phyloP scores from a whole-genome alignment of 2,329 filamentous ascomycete species.

The Penicillium sp. region DNA sequence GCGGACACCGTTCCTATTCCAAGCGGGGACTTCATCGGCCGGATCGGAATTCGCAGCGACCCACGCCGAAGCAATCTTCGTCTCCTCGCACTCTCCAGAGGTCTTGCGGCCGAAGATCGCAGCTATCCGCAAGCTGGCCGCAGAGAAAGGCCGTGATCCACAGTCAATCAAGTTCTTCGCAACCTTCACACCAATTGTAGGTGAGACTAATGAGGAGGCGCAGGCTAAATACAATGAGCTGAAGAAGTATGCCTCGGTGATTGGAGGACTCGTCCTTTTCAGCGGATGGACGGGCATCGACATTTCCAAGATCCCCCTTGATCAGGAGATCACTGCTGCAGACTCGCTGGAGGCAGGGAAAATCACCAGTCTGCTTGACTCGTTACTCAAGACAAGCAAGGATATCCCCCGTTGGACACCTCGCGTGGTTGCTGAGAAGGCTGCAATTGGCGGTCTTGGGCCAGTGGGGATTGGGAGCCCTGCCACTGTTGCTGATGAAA shows the following conservation, averaged over 20 bases:
- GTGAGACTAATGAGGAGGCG: constrained; percentile 52
- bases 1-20: constrained; percentile 56
- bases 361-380: constrained; percentile 49
- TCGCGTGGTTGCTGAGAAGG: constrained; percentile 45
- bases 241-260: constrained; percentile 51
- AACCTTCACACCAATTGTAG: constrained; percentile 51
- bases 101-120: constrained; percentile 51
- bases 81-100: constrained; percentile 52
- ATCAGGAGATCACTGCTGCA: constrained; percentile 54
- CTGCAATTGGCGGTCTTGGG: constrained; percentile 49
- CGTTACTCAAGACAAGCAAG: constrained; percentile 50
- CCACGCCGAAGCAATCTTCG: constrained; percentile 60
- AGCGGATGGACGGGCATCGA: constrained; percentile 60
- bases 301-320: constrained; percentile 54
- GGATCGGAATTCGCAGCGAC: constrained; percentile 55
- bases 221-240: constrained; percentile 50
- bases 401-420: constrained; percentile 48
- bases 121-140: constrained; percentile 52
- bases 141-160: constrained; percentile 53
- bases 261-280: constrained; percentile 55
- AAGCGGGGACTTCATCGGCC: constrained; percentile 58
- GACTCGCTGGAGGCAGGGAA: constrained; percentile 54
- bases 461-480: constrained; percentile 49
- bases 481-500: constrained; percentile 46
- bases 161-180: constrained; percentile 55